Evolutionary conservation across 352 stramenopile genomes (phyloP), one percentile per base, ranked within the genome.

Genomic region (Pythium insidiosum): DNA sequence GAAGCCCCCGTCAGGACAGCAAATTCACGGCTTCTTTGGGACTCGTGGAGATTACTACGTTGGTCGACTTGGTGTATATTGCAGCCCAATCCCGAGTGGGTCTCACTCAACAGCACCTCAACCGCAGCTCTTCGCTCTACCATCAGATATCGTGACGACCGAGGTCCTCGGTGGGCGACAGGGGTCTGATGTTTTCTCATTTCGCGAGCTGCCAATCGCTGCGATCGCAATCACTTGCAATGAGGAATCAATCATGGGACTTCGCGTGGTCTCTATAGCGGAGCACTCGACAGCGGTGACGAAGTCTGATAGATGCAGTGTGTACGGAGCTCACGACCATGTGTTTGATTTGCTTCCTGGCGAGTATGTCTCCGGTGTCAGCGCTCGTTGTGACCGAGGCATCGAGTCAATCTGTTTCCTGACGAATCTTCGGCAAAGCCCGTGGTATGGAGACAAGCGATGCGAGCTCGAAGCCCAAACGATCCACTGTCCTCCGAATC

Each of bases 21-120:
- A 59, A 21, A 71, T 83, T 33, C 52, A 54, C 29, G 44, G 54
- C 7, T 84, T 88, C 45, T 79, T 80, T 45, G 74, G 74, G 5
- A 58, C 65, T 2, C 53, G 41, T 30, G 72, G 71, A 20, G 46
- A 80, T 47, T 56, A 59, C n/a, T 66, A 71, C 42, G 63, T 84
- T 28, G 71, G 71, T 6, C 68, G 47, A 19, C 42, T 84, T n/a
- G 74, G 71, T 25, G 42, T 71, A 4, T 56, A 55, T 10, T 81
- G 69, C 24, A 45, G 56, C 1, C 66, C 54, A 21, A 37, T 54
- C 0, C 15, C 28, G 9, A 15, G 15, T 9, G 9, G 9, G 28
- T 34, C 28, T 34, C n/a, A 34, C 28, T 15, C 28, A 34, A 10
- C 34, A 39, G 12, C 10, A 39, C 18, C n/a, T n/a, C n/a, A n/a